phyloP scores from a whole-genome alignment of 2,329 filamentous ascomycete species.

The Hypoxylon sp. region DNA sequence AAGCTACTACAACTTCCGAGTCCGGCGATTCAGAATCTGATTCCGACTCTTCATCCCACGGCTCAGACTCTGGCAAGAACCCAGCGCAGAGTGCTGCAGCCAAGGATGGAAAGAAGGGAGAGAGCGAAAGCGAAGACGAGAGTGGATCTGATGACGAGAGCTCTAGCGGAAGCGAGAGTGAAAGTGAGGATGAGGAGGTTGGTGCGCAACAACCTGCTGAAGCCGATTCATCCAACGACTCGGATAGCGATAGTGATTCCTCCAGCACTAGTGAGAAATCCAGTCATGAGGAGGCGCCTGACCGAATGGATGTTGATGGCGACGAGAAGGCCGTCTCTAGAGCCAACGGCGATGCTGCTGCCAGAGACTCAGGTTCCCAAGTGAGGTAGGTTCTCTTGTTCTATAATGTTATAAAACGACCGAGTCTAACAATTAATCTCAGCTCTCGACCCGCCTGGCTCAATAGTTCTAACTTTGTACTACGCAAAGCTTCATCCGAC shows the following conservation, averaged over 20 bases:
- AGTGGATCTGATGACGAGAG: slow-evolving; percentile 52
- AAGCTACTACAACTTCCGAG: slow-evolving; percentile 48
- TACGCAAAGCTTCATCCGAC: slow-evolving; percentile 64
- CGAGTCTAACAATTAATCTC: slow-evolving; percentile 21
- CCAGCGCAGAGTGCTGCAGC: slow-evolving; percentile 46
- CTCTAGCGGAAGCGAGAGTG: slow-evolving; percentile 38
- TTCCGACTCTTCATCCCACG: slow-evolving; percentile 33
- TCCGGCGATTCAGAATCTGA: slow-evolving; percentile 42
- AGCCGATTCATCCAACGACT: slow-evolving; percentile 26
- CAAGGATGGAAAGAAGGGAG: slow-evolving; percentile 44
- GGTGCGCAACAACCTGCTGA: slow-evolving; percentile 11
- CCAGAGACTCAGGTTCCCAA: slow-evolving; percentile 40
- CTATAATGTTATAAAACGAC: background rate
- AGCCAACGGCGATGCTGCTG: slow-evolving; percentile 39
- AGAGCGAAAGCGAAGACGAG: slow-evolving; percentile 46
- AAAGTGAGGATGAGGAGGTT: slow-evolving; percentile 25
- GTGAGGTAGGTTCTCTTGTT: slow-evolving; percentile 43
- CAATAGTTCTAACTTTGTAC: slow-evolving; percentile 67
- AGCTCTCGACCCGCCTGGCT: slow-evolving; percentile 59
- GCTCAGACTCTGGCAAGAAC: slow-evolving; percentile 34
- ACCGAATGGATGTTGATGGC: slow-evolving; percentile 34
- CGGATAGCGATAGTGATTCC: slow-evolving; percentile 30
- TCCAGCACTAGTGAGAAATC: slow-evolving; percentile 25
- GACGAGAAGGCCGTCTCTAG: slow-evolving; percentile 41
- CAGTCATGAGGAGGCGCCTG: slow-evolving; percentile 32